Conservation (phyloP, 495 filamentous ascomycete genomes). For the Tuber microsphaerosporum region DNA sequence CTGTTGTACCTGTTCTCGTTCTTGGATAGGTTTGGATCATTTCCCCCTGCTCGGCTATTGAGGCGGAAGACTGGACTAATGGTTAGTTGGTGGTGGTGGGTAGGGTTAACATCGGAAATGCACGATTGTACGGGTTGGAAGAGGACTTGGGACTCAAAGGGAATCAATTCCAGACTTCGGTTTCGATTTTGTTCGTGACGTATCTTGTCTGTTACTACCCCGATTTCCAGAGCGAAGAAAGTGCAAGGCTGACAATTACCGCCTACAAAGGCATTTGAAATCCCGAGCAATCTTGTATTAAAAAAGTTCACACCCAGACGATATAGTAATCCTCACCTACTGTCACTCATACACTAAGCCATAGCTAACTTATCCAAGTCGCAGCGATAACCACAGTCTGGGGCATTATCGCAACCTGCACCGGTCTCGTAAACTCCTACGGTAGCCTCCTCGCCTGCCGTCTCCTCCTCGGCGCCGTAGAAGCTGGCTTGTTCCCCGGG, state of each 20-base stretch:
- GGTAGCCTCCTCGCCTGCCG: conserved; percentile 52
- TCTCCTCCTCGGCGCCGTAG: conserved; percentile 56
- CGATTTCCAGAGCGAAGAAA: background rate
- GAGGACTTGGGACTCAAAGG: conserved; percentile 56
- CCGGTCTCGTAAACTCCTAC: conserved; percentile 58
- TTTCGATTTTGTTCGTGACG: conserved; percentile 68
- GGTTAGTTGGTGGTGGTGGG: background rate
- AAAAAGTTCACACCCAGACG: conserved; percentile 60
- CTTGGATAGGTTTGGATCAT: conserved; percentile 50
- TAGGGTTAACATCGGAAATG: conserved; percentile 72
- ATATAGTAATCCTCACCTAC: conserved; percentile 43
- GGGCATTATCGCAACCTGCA: conserved; percentile 65
- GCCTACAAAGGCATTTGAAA: conserved; percentile 48
- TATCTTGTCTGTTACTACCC: conserved; percentile 48
- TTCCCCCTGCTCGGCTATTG: background rate
- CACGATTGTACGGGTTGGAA: conserved; percentile 61
- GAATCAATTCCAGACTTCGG: conserved; percentile 62
- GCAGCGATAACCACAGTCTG: conserved; percentile 58
- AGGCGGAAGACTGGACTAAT: conserved; percentile 8
- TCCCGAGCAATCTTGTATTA: conserved; percentile 59
- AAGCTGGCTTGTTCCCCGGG: conserved; percentile 66
- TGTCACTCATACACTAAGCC: background rate
- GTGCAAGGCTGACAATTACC: background rate
- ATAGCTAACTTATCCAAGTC: conserved; percentile 43
- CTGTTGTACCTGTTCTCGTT: conserved; percentile 60